Conservation (phyloP, 192 early-diverging fungal species). For the Backusella tuberculispora region DNA sequence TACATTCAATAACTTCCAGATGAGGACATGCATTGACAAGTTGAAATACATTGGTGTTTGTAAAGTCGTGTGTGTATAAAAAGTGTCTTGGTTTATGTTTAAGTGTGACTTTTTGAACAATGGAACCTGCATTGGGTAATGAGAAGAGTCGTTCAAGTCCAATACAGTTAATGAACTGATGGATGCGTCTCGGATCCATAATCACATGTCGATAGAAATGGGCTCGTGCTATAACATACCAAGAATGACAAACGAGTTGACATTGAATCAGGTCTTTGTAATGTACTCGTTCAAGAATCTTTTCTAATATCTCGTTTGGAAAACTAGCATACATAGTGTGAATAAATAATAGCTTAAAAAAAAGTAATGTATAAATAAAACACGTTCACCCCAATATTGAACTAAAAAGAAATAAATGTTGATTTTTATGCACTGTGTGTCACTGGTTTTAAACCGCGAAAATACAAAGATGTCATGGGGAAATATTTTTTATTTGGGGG, state of each 20-base stretch:
- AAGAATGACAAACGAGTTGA: conserved; percentile 3
- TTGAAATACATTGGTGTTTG: background rate
- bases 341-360: background rate
- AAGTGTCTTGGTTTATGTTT: conserved; percentile 3
- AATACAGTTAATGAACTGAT: background rate
- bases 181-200: conserved; percentile 7
- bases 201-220: conserved; percentile 5
- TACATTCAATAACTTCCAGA: conserved; percentile 6
- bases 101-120: conserved; percentile 10
- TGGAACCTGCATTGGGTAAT: background rate
- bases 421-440: background rate
- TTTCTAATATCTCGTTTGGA: conserved; percentile 11
- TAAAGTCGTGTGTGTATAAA: background rate
- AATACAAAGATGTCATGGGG: too few species aligned
- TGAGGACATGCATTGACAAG: conserved; percentile 5
- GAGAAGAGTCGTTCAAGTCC: background rate
- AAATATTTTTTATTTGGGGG: too few species aligned
- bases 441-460: background rate
- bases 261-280: background rate
- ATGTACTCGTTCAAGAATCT: conserved; percentile 1
- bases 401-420: too few species aligned
- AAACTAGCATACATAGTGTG: background rate
- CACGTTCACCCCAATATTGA: too few species aligned
- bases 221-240: background rate
- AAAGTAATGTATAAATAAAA: background rate